Percentiles rank a stretch among this genome's conserved stretches.
Conservation (phyloP, 2,329 filamentous ascomycete species). For the Aureobasidium sp. region DNA sequence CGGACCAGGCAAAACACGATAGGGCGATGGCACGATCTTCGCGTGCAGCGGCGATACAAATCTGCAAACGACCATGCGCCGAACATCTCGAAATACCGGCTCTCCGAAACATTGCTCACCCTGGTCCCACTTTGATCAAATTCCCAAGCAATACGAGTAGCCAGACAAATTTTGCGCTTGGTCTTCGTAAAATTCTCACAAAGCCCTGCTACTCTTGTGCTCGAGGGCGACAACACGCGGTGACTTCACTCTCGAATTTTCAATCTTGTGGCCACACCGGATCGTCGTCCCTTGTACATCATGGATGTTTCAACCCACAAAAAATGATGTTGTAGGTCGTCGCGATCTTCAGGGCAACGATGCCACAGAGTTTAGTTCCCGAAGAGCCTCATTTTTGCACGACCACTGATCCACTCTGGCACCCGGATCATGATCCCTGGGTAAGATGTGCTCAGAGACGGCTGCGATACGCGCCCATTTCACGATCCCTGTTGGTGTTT, state of each 20-base stretch:
- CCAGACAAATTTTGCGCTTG: not conserved
- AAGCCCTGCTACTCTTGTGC: not conserved
- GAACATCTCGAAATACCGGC: not conserved
- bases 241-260: not conserved
- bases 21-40: conserved; percentile 7
- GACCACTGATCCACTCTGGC: not conserved
- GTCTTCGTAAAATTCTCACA: not conserved
- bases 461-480: not conserved
- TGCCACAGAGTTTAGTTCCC: conserved; percentile 2
- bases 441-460: not conserved
- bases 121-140: not conserved
- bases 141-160: not conserved
- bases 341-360: conserved; percentile 4
- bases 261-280: not conserved
- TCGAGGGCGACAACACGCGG: not conserved
- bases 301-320: not conserved
- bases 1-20: not conserved
- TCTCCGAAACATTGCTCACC: not conserved
- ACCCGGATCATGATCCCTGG: not conserved
- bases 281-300: not conserved
- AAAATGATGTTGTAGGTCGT: not conserved
- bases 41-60: not conserved
- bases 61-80: not conserved
- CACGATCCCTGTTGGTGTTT: not conserved
- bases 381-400: conserved; percentile 10